phyloP scores from a whole-genome alignment of 2,329 filamentous ascomycete genomes.

The Colletotrichum spaethianum region DNA sequence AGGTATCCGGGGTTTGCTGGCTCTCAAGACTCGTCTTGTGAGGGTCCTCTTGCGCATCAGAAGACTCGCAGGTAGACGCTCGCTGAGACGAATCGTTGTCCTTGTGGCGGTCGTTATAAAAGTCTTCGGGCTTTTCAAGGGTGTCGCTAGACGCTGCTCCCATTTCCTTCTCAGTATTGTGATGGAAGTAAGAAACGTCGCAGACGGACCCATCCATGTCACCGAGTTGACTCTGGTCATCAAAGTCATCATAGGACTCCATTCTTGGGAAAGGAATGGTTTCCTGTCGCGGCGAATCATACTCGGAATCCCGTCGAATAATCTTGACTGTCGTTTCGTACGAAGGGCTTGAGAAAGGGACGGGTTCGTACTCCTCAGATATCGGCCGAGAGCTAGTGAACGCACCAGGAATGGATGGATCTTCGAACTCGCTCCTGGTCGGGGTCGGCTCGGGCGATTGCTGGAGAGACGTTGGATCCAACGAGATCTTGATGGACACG shows the following conservation, averaged over 20 bases:
- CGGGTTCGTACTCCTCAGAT: constrained; percentile 56
- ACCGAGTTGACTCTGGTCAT: constrained; percentile 56
- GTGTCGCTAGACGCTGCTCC: constrained; percentile 55
- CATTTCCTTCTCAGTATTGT: constrained; percentile 53
- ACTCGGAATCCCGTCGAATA: constrained; percentile 61
- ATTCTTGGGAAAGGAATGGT: constrained; percentile 53
- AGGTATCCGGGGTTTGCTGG: constrained; percentile 51
- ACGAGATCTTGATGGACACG: constrained; percentile 57
- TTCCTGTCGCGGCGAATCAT: constrained; percentile 43
- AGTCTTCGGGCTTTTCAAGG: constrained; percentile 47
- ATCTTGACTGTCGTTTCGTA: constrained; percentile 65
- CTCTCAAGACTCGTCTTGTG: constrained; percentile 38
- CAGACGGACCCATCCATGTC: constrained; percentile 43
- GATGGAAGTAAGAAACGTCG: constrained; percentile 48
- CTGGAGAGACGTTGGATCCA: constrained; percentile 52
- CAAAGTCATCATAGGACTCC: constrained; percentile 54
- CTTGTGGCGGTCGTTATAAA: constrained; percentile 34
- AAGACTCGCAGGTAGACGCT: constrained; percentile 57
- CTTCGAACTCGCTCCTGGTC: constrained; percentile 45
- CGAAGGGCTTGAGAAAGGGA: constrained; percentile 54
- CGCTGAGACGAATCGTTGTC: constrained; percentile 50
- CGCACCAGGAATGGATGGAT: constrained; percentile 47
- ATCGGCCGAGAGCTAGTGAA: constrained; percentile 45
- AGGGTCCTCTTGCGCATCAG: constrained; percentile 43
- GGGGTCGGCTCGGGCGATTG: constrained; percentile 47